Evolutionary conservation across 2,329 filamentous ascomycete species (phyloP).

Genomic region (Talaromyces albobiverticillius): DNA sequence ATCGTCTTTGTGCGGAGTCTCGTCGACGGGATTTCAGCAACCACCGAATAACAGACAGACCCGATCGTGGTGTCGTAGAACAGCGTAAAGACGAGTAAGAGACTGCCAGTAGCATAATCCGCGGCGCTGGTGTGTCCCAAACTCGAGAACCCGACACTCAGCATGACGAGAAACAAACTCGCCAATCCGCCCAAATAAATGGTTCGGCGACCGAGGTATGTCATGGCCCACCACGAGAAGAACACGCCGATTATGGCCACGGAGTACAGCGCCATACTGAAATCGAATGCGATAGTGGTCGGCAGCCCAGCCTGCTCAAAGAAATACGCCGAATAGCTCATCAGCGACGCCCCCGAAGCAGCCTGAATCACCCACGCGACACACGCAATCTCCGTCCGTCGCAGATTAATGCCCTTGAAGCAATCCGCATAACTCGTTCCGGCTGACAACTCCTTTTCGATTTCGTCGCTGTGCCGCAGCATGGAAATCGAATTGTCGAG

Average conservation of each 20-base stretch:
- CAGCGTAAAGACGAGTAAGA: slow-evolving; percentile 37
- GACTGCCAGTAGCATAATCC: slow-evolving; percentile 32
- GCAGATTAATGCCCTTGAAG: slow-evolving; percentile 37
- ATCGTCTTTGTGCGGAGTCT: slow-evolving; percentile 45
- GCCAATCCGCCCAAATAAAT: slow-evolving; percentile 30
- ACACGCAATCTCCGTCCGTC: slow-evolving; percentile 39
- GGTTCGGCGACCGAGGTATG: slow-evolving; percentile 28
- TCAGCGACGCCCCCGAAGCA: slow-evolving; percentile 40
- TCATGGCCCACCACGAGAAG: slow-evolving; percentile 29
- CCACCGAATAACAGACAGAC: slow-evolving; percentile 43
- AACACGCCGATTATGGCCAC: slow-evolving; percentile 34
- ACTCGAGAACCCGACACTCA: slow-evolving; percentile 36
- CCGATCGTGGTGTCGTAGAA: slow-evolving; percentile 41
- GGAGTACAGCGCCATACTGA: slow-evolving; percentile 32
- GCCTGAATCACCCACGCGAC: slow-evolving; percentile 44
- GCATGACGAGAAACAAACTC: slow-evolving; percentile 28
- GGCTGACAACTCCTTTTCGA: not conserved
- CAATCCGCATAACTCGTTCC: slow-evolving; percentile 25
- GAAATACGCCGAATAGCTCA: slow-evolving; percentile 54
- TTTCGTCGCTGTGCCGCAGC: not conserved
- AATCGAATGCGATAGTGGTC: slow-evolving; percentile 29
- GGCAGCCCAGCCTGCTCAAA: slow-evolving; percentile 37
- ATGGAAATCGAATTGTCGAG: not conserved
- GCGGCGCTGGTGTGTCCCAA: slow-evolving; percentile 38
- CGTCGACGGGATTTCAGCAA: slow-evolving; percentile 45